Evolutionary conservation across 2,329 filamentous ascomycete species (phyloP).

Genomic region (Aspergillus fischeri): DNA sequence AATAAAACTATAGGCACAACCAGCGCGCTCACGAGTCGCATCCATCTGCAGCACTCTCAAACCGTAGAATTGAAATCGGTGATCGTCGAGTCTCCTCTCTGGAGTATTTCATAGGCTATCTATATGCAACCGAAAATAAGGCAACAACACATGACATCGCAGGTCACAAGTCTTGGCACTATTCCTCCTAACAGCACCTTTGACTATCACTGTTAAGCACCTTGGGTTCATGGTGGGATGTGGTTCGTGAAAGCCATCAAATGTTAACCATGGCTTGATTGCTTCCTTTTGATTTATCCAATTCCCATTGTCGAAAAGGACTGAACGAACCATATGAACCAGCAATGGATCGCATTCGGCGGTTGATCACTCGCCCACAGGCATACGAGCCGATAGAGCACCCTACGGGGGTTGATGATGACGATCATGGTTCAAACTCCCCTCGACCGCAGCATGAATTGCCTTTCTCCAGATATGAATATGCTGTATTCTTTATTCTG

Average conservation of each 20-base stretch:
- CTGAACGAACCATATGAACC: neutral
- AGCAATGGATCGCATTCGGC: slow-evolving; percentile 34
- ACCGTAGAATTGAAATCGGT: neutral
- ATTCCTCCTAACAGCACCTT: neutral
- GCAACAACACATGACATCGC: neutral
- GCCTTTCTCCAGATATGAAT: slow-evolving; percentile 78
- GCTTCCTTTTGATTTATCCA: neutral
- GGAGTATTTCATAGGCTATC: no score
- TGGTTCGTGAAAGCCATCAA: neutral
- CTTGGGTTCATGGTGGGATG: neutral
- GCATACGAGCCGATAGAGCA: slow-evolving; percentile 30
- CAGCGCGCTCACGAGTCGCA: neutral
- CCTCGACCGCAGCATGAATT: slow-evolving; percentile 8
- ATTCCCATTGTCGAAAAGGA: neutral
- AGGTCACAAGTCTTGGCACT: neutral
- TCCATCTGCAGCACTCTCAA: neutral
- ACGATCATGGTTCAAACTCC: slow-evolving; percentile 21
- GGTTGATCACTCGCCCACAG: slow-evolving; percentile 26
- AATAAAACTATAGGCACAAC: neutral
- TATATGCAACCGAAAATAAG: neutral
- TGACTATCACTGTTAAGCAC: neutral
- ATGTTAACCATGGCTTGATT: slow-evolving; percentile 4
- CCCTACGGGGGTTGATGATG: slow-evolving; percentile 24
- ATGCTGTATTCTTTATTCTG: slow-evolving; percentile 76
- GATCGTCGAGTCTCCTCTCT: neutral